Conservation (phyloP, 441 rosid species). For the Iberis amara region DNA sequence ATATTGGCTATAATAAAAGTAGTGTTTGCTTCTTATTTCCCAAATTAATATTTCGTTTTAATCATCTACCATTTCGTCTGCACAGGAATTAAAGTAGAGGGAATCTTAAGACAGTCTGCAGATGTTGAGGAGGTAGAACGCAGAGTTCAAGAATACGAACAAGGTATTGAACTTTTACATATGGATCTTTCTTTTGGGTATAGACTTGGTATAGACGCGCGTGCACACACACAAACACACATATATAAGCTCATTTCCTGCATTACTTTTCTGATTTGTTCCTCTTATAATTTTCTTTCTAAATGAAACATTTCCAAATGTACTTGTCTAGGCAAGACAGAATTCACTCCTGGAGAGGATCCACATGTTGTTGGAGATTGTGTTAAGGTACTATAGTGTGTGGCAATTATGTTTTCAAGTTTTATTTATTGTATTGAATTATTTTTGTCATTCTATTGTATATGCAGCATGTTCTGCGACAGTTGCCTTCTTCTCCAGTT, state of each 20-base stretch:
- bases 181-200: slow-evolving; percentile 20
- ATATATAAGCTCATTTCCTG: background rate
- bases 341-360: slow-evolving; percentile 79
- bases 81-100: slow-evolving; percentile 86
- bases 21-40: background rate
- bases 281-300: background rate
- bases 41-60: background rate
- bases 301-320: background rate
- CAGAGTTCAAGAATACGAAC: slow-evolving; percentile 91
- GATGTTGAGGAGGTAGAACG: slow-evolving; percentile 97
- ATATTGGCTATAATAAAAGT: slow-evolving; percentile 4
- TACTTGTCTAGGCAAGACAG: slow-evolving; percentile 56
- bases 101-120: slow-evolving; percentile 89
- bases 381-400: slow-evolving; percentile 60
- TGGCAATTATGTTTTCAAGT: slow-evolving; percentile 23
- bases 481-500: slow-evolving; percentile 93
- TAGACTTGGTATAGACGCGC: slow-evolving; percentile 1
- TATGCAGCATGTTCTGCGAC: slow-evolving; percentile 88
- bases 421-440: slow-evolving; percentile 25
- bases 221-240: background rate
- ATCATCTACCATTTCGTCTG: slow-evolving; percentile 5
- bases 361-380: slow-evolving; percentile 98
- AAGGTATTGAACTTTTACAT: slow-evolving; percentile 46
- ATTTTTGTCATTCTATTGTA: slow-evolving; percentile 28
- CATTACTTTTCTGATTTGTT: background rate